These are phyloP conservation scores for Candida corydali DNA, from an alignment of 805 yeast genomes.

Conservation along the genomic window DNA sequence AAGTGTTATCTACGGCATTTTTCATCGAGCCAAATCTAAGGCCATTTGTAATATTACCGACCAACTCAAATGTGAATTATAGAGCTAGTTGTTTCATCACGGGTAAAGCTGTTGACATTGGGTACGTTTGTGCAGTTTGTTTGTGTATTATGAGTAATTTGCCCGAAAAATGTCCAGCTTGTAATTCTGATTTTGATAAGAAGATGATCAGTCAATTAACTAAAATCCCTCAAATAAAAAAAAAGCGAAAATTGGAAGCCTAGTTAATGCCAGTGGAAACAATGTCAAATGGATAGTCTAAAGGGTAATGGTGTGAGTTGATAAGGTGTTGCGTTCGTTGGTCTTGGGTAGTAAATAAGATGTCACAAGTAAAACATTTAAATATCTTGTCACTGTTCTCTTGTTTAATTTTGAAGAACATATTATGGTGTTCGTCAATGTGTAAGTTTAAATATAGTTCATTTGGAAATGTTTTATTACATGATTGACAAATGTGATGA, in stretches of 20 bases:
- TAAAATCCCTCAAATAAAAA: slow-evolving; percentile 55
- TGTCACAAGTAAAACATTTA: slow-evolving; percentile 45
- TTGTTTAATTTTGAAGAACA: slow-evolving; percentile 33
- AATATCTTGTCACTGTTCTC: slow-evolving; percentile 39
- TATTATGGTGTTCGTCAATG: slow-evolving; percentile 50
- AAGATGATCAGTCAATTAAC: slow-evolving; percentile 53
- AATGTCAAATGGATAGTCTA: slow-evolving; percentile 24
- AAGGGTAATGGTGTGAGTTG: slow-evolving; percentile 48
- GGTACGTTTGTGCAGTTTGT: slow-evolving; percentile 94
- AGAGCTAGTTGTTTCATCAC: slow-evolving; percentile 92
- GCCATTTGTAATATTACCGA: slow-evolving; percentile 73
- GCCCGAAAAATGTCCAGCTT: slow-evolving; percentile 83
- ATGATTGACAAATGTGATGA: slow-evolving; percentile 31
- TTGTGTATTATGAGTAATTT: slow-evolving; percentile 69
- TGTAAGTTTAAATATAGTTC: slow-evolving; percentile 42
- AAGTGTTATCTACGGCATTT: slow-evolving; percentile 75
- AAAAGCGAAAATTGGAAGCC: slow-evolving; percentile 13
- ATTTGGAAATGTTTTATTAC: slow-evolving; percentile 42
- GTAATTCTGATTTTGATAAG: slow-evolving; percentile 74
- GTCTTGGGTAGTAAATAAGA: slow-evolving; percentile 31
- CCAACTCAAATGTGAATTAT: slow-evolving; percentile 83
- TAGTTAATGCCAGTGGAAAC: slow-evolving; percentile 23
- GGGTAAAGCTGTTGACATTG: slow-evolving; percentile 86
- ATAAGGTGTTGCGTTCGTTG: slow-evolving; percentile 47
- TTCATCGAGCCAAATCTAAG: slow-evolving; percentile 83